phyloP scores from a whole-genome alignment of 2,329 filamentous ascomycete genomes.

The Claviceps paspali region DNA sequence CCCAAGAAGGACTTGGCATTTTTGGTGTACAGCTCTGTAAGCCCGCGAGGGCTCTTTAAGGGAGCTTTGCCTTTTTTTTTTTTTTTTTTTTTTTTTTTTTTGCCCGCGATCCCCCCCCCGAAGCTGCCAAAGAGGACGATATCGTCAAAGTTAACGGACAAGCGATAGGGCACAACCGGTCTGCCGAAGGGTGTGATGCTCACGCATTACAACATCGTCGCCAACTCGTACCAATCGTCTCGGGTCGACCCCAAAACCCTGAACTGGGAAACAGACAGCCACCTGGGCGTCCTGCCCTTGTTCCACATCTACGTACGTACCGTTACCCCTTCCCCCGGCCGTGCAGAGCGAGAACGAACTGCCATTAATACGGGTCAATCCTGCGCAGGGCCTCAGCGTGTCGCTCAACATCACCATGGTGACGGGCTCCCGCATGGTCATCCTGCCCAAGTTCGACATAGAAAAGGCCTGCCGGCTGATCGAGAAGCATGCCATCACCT shows the following conservation, averaged over 20 bases:
- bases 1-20: slow-evolving; percentile 64
- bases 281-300: slow-evolving; percentile 72
- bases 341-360: background rate
- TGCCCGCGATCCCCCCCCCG: too few species aligned
- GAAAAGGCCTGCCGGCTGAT: slow-evolving; percentile 64
- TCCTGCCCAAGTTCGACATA: slow-evolving; percentile 63
- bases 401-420: slow-evolving; percentile 16
- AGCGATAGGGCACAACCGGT: slow-evolving; percentile 59
- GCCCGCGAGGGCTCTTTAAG: slow-evolving; percentile 4
- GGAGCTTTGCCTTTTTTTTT: background rate
- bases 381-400: slow-evolving; percentile 16
- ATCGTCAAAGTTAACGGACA: too few species aligned
- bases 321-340: too few species aligned
- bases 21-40: slow-evolving; percentile 62
- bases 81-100: background rate
- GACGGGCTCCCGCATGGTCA: slow-evolving; percentile 58
- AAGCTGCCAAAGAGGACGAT: too few species aligned
- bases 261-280: slow-evolving; percentile 50
- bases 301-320: slow-evolving; percentile 72
- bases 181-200: slow-evolving; percentile 85
- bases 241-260: slow-evolving; percentile 37
- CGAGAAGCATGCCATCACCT: slow-evolving; percentile 60
- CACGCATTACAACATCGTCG: slow-evolving; percentile 66
- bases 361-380: background rate
- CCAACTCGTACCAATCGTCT: slow-evolving; percentile 49